Conservation (phyloP, 768 basidiomycete genomes). For the Leccinum uliginosum region DNA sequence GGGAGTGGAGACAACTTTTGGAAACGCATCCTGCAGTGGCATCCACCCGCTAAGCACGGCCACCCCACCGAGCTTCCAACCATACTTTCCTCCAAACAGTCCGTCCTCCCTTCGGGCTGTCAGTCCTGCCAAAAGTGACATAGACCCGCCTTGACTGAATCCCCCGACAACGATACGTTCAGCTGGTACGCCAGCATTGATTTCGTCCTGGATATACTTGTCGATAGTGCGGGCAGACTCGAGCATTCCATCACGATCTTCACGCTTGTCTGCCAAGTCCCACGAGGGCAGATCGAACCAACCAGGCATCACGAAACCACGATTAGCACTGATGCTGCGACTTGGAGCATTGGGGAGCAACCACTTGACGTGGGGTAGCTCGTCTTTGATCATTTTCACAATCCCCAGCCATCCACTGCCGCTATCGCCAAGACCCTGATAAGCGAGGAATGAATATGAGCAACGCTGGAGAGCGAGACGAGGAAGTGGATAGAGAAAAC, state of each 20-base stretch:
- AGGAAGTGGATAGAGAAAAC: background rate
- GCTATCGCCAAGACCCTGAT: conserved; percentile 70
- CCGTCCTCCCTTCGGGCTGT: conserved; percentile 24
- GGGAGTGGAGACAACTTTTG: conserved; percentile 45
- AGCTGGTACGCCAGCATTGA: conserved; percentile 64
- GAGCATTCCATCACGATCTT: conserved; percentile 64
- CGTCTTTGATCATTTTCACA: conserved; percentile 59
- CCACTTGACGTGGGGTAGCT: conserved; percentile 80
- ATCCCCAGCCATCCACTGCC: conserved; percentile 77
- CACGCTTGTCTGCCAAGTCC: conserved; percentile 46
- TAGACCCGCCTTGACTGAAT: conserved; percentile 82
- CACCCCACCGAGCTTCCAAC: conserved; percentile 67
- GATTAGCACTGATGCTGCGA: conserved; percentile 75
- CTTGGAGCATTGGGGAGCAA: conserved; percentile 41
- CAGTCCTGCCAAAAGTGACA: conserved; percentile 73
- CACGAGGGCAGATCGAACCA: conserved; percentile 82
- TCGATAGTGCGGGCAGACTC: conserved; percentile 57
- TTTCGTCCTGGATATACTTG: conserved; percentile 67
- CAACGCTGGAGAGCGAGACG: conserved; percentile 3
- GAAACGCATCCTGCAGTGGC: conserved; percentile 61
- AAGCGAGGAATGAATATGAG: conserved; percentile 4
- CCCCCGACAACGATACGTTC: conserved; percentile 80
- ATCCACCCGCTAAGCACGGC: conserved; percentile 78
- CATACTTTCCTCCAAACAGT: conserved; percentile 30
- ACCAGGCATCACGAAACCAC: conserved; percentile 59